Evolutionary conservation across 2,329 filamentous ascomycete genomes (phyloP), one percentile per base, ranked within the genome.

Genomic region (Harringtonia aguacate): DNA sequence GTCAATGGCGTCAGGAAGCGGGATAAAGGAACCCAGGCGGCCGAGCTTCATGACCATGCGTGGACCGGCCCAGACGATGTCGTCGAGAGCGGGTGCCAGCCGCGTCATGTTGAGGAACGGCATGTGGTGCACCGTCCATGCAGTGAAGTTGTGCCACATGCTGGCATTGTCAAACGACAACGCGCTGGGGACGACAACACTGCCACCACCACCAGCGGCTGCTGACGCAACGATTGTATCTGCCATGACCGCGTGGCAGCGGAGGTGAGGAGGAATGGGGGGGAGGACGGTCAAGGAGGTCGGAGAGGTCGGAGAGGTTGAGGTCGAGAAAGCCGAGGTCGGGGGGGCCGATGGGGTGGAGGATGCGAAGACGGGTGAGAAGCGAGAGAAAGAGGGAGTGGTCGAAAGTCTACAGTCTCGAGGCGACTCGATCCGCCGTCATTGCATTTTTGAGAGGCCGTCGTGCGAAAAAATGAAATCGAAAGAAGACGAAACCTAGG

Each of bases 11-110:
- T 84, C 79, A 13, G 75, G 68, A 29, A 75, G 61, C 30, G 73
- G 65, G 45, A 79, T 70, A 52, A 82, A 74, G n/a, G 74, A 77
- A 41, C 81, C 77, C 31, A 83, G 69, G 54, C 74, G 78, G 42
- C 81, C 77, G 34, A 83, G 69, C 58, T 77, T 81, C 61, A 74
- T 79, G 28, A 85, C 72, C 56, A 88, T 78, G 46, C 84, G 73
- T 40, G 84, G 84, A 4, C 84, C 74, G 17, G 77, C 81, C 60
- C 77, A 70, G 50, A 86, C 70, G 39, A 89, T 65, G 55, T 86
- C 81, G 58, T 77, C 78, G 17, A 84, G 63, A 12, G 79, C 79
- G 3, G 82, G 81, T 38, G 75, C 68, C 60, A 76, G 73, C 51
- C 71, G 70, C 36, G 75, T 72, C 43, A 53, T 41, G 47, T 73